Percentiles rank a stretch among this genome's conserved stretches.
phyloP scores from a whole-genome alignment of 768 basidiomycete species.

The Tricholoma saponaceum region DNA sequence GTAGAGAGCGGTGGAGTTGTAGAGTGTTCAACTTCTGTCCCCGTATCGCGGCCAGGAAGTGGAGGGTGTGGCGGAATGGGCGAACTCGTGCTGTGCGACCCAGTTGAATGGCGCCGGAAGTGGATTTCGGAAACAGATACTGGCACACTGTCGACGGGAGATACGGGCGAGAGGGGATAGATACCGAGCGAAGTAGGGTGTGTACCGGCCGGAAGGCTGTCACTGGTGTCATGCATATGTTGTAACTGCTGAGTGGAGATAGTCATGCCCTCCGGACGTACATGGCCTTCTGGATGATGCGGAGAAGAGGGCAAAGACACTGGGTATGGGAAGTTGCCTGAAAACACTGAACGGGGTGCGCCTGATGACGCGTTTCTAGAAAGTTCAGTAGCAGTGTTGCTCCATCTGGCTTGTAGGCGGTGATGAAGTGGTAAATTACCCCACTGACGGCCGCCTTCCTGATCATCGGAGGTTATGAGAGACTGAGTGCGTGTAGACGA shows the following conservation, averaged over 20 bases:
- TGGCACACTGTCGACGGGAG: constrained; percentile 56
- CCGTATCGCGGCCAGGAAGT: constrained; percentile 21
- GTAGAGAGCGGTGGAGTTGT: constrained; percentile 11
- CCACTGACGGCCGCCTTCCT: neutral
- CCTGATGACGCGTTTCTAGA: constrained; percentile 10
- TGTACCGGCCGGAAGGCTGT: constrained; percentile 25
- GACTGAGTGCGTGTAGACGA: constrained; percentile 20
- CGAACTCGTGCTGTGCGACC: constrained; percentile 21
- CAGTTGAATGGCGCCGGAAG: constrained; percentile 40
- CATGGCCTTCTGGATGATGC: constrained; percentile 24
- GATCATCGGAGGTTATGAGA: constrained; percentile 9
- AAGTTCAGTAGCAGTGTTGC: constrained; percentile 20
- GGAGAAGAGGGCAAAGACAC: constrained; percentile 42
- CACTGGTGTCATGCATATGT: constrained; percentile 32
- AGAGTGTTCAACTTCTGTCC: neutral
- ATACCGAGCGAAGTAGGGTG: neutral
- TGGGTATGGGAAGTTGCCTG: constrained; percentile 40
- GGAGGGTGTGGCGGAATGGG: constrained; percentile 40
- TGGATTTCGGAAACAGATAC: constrained; percentile 52
- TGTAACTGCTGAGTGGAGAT: constrained; percentile 39
- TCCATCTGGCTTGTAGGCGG: constrained; percentile 34
- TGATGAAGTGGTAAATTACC: constrained; percentile 1
- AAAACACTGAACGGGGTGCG: constrained; percentile 14
- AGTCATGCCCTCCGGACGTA: constrained; percentile 2
- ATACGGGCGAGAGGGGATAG: constrained; percentile 31